Evolutionary conservation across 2,329 filamentous ascomycete genomes (phyloP).

Genomic region (Septoria linicola): DNA sequence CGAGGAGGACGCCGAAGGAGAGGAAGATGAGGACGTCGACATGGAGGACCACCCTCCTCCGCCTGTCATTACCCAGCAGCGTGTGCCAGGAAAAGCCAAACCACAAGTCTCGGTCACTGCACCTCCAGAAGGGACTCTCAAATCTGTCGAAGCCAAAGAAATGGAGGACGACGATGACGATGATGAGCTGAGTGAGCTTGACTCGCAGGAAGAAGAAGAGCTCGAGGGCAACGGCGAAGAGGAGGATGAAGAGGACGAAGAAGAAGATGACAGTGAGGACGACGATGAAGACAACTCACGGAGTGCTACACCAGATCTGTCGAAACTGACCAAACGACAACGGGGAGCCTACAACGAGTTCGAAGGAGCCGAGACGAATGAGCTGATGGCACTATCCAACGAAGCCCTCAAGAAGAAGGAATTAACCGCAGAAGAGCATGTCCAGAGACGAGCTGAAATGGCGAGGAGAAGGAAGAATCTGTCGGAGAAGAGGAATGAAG

Average conservation of each 20-base stretch:
- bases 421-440: constrained; percentile 69
- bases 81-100: constrained; percentile 26
- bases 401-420: constrained; percentile 72
- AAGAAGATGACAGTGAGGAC: constrained; percentile 50
- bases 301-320: constrained; percentile 61
- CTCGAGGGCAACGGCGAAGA: constrained; percentile 44
- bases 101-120: constrained; percentile 35
- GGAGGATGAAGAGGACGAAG: constrained; percentile 39
- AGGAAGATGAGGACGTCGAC: constrained; percentile 40
- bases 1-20: constrained; percentile 36
- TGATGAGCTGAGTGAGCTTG: constrained; percentile 46
- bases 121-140: constrained; percentile 35
- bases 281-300: constrained; percentile 53
- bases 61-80: constrained; percentile 36
- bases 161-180: constrained; percentile 53
- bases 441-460: constrained; percentile 72
- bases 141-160: constrained; percentile 53
- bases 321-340: constrained; percentile 68
- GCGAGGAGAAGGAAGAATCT: constrained; percentile 70
- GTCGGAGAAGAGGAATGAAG: constrained; percentile 73
- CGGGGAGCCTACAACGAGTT: constrained; percentile 54
- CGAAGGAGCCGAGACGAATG: constrained; percentile 33
- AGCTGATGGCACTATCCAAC: constrained; percentile 56
- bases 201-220: constrained; percentile 35
- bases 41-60: constrained; percentile 37